These are phyloP conservation scores for Nyctanthes arbortristis DNA, from an alignment of 257 asterid species.

Conservation along the genomic window DNA sequence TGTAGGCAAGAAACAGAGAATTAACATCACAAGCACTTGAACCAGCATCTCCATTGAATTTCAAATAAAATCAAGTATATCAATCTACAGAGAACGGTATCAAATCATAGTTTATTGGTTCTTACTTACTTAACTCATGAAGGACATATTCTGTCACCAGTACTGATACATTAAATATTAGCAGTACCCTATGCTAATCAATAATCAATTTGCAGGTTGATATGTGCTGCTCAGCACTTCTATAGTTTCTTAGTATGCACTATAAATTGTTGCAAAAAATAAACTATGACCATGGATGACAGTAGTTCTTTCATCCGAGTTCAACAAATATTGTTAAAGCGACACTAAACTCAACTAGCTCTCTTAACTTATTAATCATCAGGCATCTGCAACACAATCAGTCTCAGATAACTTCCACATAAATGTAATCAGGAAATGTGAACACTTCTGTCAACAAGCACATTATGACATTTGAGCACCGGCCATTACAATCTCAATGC, in stretches of 20 bases:
- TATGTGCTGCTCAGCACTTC: not conserved
- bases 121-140: conserved; percentile 5
- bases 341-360: not conserved
- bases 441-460: conserved; percentile 6
- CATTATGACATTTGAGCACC: conserved; percentile 8
- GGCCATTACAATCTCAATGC: not conserved
- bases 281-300: not conserved
- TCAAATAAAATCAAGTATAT: conserved; percentile 19
- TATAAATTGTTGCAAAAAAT: not conserved
- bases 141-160: not conserved
- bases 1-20: conserved; percentile 26
- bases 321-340: not conserved
- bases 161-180: not conserved
- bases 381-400: not conserved
- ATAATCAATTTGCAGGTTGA: not conserved
- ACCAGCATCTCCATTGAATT: not conserved
- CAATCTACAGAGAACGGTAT: conserved; percentile 14
- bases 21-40: conserved; percentile 25
- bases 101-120: not conserved
- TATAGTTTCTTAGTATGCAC: not conserved
- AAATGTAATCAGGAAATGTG: not conserved
- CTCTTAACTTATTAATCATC: not conserved
- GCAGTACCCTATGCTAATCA: not conserved
- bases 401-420: not conserved
- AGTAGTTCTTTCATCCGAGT: not conserved